phyloP scores from a whole-genome alignment of 208 protist genomes.

The Phytomonas francai region DNA sequence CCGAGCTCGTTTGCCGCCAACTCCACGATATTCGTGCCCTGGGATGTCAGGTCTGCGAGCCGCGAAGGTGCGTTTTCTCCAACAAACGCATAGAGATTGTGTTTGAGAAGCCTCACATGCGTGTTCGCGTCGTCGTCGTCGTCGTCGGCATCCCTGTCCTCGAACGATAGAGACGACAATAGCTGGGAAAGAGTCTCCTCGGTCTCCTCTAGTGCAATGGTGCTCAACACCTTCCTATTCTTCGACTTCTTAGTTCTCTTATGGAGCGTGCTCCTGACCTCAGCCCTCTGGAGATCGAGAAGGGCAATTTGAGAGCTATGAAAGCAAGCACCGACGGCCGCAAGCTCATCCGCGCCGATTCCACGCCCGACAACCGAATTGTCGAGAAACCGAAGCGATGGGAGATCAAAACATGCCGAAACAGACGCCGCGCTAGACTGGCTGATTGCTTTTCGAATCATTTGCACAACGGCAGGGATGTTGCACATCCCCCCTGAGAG shows the following conservation, averaged over 20 bases:
- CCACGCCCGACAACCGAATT: constrained; percentile 23
- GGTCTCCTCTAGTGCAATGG: background rate
- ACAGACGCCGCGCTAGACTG: constrained; percentile 11
- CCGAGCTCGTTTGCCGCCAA: background rate
- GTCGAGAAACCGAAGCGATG: background rate
- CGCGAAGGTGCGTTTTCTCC: constrained; percentile 12
- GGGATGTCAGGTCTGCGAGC: background rate
- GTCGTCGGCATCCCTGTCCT: constrained; percentile 15
- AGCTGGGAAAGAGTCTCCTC: constrained; percentile 4
- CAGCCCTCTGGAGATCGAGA: constrained; percentile 13
- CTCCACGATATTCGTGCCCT: background rate
- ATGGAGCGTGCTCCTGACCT: background rate
- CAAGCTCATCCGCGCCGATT: constrained; percentile 55
- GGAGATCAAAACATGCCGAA: constrained; percentile 8
- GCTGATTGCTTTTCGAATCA: constrained; percentile 24
- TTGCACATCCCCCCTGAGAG: constrained; percentile 76
- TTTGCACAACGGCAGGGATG: constrained; percentile 44
- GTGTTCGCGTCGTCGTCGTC: constrained; percentile 13
- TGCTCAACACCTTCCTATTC: background rate
- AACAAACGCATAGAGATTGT: constrained; percentile 43
- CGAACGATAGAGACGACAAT: constrained; percentile 12
- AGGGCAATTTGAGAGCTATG: constrained; percentile 49
- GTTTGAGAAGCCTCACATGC: constrained; percentile 19
- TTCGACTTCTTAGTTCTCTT: background rate
- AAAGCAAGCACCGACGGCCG: constrained; percentile 58